Conservation (phyloP, 805 yeast species). For the Candida corydali region DNA sequence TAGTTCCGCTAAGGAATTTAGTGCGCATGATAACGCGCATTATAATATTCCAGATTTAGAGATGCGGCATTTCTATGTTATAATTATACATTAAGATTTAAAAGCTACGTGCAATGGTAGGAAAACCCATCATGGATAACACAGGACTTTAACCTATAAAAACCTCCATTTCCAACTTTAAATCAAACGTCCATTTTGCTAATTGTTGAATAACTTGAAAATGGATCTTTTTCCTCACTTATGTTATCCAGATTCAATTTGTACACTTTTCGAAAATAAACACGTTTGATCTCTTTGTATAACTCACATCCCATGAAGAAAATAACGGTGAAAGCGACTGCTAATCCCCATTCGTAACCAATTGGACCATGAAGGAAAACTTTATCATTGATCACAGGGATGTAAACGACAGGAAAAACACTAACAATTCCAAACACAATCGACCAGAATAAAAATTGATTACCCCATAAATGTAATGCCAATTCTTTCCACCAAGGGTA, state of each 20-base stretch:
- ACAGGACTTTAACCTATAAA: constrained; percentile 7
- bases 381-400: constrained; percentile 77
- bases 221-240: constrained; percentile 58
- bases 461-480: constrained; percentile 62
- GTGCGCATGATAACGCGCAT: too few relatives aligned
- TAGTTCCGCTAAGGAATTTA: too few relatives aligned
- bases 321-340: constrained; percentile 53
- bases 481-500: constrained; percentile 54
- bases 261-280: constrained; percentile 41
- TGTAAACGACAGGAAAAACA: constrained; percentile 78
- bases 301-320: constrained; percentile 61
- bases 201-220: constrained; percentile 57
- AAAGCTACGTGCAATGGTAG: too few relatives aligned
- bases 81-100: too few relatives aligned
- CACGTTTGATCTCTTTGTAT: constrained; percentile 66
- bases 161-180: background rate
- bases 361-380: constrained; percentile 74
- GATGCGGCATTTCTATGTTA: too few relatives aligned
- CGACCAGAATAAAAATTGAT: constrained; percentile 80
- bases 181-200: constrained; percentile 31
- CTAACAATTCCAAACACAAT: constrained; percentile 64
- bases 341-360: constrained; percentile 77
- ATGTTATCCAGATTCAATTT: constrained; percentile 61
- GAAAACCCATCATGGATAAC: constrained; percentile 7
- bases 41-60: too few relatives aligned